Percentiles rank a stretch among this genome's conserved stretches.
phyloP scores from a whole-genome alignment of 2,329 filamentous ascomycete species.

The Alternaria gaisen region DNA sequence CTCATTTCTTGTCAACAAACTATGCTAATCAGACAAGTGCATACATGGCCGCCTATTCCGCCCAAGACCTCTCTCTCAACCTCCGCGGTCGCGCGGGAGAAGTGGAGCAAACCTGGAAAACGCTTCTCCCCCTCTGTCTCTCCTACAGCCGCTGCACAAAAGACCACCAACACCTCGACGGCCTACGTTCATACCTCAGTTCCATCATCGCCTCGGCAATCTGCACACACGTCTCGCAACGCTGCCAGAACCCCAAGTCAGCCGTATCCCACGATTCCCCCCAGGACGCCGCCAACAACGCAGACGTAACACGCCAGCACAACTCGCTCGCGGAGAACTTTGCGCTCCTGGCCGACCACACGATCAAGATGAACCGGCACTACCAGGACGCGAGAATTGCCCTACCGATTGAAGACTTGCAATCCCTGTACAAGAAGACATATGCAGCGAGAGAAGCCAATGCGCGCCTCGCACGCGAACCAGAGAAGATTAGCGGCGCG shows the following conservation, averaged over 20 bases:
- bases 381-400: constrained; percentile 39
- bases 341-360: constrained; percentile 39
- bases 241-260: constrained; percentile 25
- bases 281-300: constrained; percentile 31
- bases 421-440: constrained; percentile 49
- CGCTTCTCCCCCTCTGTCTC: constrained; percentile 47
- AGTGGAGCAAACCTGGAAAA: constrained; percentile 50
- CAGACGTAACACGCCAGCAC: constrained; percentile 37
- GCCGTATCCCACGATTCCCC: constrained; percentile 36
- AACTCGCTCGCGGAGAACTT: constrained; percentile 36
- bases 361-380: constrained; percentile 34
- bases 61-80: constrained; percentile 41
- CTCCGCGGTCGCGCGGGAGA: constrained; percentile 44
- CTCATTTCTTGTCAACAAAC: not conserved
- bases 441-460: constrained; percentile 45
- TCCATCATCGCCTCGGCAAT: constrained; percentile 53
- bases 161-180: constrained; percentile 50
- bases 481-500: constrained; percentile 47
- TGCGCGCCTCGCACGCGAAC: constrained; percentile 30
- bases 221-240: constrained; percentile 44
- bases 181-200: constrained; percentile 53
- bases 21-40: constrained; percentile 40
- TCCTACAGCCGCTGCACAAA: constrained; percentile 45
- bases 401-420: constrained; percentile 49
- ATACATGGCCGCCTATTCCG: constrained; percentile 51